Percentiles rank a stretch among this genome's conserved stretches.
Evolutionary conservation across 2,329 filamentous ascomycete genomes (phyloP).

Genomic region (Aspergillus pseudoviridinutans): DNA sequence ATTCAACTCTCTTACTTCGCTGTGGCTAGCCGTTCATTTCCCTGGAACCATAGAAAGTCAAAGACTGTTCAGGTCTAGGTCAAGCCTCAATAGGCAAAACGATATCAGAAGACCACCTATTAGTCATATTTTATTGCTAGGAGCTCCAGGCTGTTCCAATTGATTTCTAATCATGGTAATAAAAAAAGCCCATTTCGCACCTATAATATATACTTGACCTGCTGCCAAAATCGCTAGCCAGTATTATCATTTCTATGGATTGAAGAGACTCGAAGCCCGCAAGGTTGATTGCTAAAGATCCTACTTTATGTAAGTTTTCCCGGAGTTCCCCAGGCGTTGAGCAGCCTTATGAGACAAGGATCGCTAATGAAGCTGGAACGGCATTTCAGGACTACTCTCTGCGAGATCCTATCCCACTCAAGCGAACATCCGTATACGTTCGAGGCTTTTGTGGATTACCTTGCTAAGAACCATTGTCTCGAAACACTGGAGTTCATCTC

Average conservation of each 20-base stretch:
- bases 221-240: not conserved
- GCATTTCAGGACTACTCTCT: not conserved
- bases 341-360: not conserved
- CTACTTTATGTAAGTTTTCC: not conserved
- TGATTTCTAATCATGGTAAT: not conserved
- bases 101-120: too few species aligned
- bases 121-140: not conserved
- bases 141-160: not conserved
- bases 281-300: not conserved
- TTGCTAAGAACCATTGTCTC: not conserved
- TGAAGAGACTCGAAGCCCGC: not conserved
- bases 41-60: not conserved
- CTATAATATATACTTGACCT: too few species aligned
- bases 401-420: not conserved
- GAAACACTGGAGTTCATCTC: not conserved
- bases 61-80: not conserved
- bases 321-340: too few species aligned
- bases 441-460: not conserved
- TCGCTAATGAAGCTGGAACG: not conserved
- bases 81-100: not conserved
- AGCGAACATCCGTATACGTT: not conserved
- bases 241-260: not conserved
- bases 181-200: too few species aligned
- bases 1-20: too few species aligned
- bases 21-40: not conserved